phyloP scores from a whole-genome alignment of 345 rosid genomes.

The Acer yangbiense region DNA sequence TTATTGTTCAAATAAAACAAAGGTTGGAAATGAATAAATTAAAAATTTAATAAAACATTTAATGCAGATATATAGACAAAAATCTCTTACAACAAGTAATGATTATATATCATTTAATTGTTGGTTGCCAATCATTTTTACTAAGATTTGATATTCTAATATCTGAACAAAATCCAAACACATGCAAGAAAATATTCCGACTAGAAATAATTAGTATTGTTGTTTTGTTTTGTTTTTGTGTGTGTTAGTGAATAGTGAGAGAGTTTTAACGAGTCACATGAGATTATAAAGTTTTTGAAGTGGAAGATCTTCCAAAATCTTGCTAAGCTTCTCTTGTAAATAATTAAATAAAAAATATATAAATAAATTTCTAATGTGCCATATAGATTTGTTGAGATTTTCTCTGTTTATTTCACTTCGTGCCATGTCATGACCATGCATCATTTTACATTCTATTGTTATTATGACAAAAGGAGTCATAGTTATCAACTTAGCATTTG shows the following conservation, averaged over 20 bases:
- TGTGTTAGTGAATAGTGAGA: neutral
- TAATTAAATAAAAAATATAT: neutral
- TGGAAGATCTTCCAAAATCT: conserved; percentile 40
- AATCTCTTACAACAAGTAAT: conserved; percentile 17
- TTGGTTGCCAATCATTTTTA: conserved; percentile 33
- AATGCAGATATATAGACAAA: conserved; percentile 16
- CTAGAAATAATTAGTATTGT: neutral
- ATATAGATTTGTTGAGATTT: conserved; percentile 42
- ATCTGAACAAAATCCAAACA: conserved; percentile 34
- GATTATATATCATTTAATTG: conserved; percentile 8
- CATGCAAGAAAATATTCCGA: conserved; percentile 35
- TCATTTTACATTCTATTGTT: neutral
- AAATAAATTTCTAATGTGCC: conserved; percentile 10
- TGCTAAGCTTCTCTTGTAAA: conserved; percentile 33
- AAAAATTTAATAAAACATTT: neutral
- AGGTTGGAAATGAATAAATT: neutral
- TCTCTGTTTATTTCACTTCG: conserved; percentile 24
- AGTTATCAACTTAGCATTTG: conserved; percentile 10
- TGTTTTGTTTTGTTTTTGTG: neutral
- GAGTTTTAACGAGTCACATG: conserved; percentile 28
- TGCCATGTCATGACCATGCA: conserved; percentile 31
- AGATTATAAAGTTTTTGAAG: conserved; percentile 22
- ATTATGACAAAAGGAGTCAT: neutral
- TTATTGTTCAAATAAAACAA: neutral
- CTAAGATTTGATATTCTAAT: conserved; percentile 34